phyloP scores from a whole-genome alignment of 192 early-diverging fungal genomes.

The Mortierella hygrophila region DNA sequence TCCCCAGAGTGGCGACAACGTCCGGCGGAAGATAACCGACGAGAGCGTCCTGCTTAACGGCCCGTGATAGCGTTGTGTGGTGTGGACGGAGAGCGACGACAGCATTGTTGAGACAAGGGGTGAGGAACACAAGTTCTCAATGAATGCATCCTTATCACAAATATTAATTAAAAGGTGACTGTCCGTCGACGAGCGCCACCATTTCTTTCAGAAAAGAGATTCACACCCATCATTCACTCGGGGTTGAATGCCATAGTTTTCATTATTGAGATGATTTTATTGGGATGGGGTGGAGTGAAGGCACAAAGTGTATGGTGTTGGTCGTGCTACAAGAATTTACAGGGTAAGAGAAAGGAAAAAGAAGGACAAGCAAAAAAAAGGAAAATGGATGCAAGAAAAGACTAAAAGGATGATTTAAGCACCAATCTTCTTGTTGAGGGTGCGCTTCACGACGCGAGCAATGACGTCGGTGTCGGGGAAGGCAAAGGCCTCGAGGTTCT shows the following conservation, averaged over 20 bases:
- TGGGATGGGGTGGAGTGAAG: background rate
- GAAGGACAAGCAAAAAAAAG: conserved; percentile 2
- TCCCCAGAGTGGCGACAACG: background rate
- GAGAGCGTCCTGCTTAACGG: background rate
- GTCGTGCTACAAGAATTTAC: conserved; percentile 7
- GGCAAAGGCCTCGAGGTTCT: conserved; percentile 91
- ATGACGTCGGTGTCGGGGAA: conserved; percentile 90
- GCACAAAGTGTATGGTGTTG: conserved; percentile 1
- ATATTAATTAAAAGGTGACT: background rate
- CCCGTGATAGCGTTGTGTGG: background rate
- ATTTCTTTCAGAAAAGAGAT: background rate
- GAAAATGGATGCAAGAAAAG: background rate
- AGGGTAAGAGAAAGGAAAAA: conserved; percentile 3
- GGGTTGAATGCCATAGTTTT: background rate
- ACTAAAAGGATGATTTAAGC: conserved; percentile 14
- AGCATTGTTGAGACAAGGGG: background rate
- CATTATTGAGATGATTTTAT: background rate
- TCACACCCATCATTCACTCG: background rate
- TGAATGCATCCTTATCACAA: background rate
- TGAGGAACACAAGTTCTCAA: background rate
- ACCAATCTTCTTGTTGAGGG: conserved; percentile 61
- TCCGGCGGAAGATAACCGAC: background rate
- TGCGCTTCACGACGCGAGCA: conserved; percentile 82
- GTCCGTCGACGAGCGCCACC: background rate
- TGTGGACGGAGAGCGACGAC: background rate